Conservation (phyloP, 441 rosid genomes). For the Adansonia gregorii region DNA sequence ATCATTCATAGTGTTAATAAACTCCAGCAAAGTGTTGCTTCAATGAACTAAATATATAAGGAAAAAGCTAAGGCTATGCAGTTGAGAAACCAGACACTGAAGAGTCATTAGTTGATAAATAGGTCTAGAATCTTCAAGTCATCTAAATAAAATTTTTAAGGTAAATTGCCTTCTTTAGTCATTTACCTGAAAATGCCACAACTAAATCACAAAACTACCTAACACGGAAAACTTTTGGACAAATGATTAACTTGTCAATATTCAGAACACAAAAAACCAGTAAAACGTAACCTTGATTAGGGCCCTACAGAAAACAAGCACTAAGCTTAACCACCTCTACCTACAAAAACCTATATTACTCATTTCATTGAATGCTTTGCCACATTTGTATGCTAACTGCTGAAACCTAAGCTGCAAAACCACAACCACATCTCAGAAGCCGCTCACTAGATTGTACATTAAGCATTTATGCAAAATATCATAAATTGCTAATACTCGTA, state of each 20-base stretch:
- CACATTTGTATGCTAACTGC: neutral
- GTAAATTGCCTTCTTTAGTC: conserved; percentile 8
- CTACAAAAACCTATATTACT: neutral
- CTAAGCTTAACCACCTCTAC: neutral
- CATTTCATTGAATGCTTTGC: neutral
- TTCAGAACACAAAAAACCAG: neutral
- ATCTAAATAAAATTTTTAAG: neutral
- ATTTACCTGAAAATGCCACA: neutral
- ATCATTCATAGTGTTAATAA: conserved; percentile 8
- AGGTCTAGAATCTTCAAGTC: neutral
- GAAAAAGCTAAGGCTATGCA: neutral
- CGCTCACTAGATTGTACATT: neutral
- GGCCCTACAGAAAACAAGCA: neutral
- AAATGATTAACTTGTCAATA: neutral
- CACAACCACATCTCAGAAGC: neutral
- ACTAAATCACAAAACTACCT: neutral
- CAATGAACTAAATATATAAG: neutral
- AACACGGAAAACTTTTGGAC: neutral
- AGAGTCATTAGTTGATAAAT: neutral
- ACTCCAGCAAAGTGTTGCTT: neutral
- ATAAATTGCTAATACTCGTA: neutral
- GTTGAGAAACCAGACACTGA: neutral
- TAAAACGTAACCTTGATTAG: neutral
- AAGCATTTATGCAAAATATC: conserved; percentile 7
- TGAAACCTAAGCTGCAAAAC: neutral